phyloP scores from a whole-genome alignment of 192 early-diverging fungal genomes.

The Coemansia sp. region DNA sequence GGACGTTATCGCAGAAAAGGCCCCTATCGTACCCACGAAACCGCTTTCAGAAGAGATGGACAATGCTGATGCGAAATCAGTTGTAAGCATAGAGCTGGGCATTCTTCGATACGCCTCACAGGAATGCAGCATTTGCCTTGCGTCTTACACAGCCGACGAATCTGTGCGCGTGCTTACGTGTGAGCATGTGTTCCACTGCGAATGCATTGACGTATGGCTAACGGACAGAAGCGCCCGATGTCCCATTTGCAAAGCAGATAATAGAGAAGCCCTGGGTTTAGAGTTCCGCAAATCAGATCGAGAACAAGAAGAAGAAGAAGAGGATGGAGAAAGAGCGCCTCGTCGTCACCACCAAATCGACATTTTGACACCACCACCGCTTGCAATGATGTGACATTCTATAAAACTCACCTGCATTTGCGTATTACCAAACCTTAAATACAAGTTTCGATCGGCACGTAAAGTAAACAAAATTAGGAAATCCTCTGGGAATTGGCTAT shows the following conservation, averaged over 20 bases:
- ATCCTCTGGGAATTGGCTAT: too few species aligned
- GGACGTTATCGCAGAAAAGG: constrained; percentile 5
- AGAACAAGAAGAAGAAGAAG: too few species aligned
- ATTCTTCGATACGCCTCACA: constrained; percentile 41
- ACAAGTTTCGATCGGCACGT: too few species aligned
- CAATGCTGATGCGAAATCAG: constrained; percentile 10
- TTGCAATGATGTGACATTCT: not conserved
- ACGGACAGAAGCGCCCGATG: constrained; percentile 38
- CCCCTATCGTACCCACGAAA: not conserved
- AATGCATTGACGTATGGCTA: constrained; percentile 63
- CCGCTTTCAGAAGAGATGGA: not conserved
- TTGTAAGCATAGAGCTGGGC: not conserved
- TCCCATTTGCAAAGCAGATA: constrained; percentile 47
- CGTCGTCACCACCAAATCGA: constrained; percentile 14
- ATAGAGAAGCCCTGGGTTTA: constrained; percentile 28
- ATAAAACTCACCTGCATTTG: not conserved
- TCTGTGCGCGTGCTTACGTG: constrained; percentile 62
- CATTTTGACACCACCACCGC: constrained; percentile 16
- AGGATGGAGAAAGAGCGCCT: not conserved
- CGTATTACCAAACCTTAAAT: too few species aligned
- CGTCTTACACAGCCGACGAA: constrained; percentile 58
- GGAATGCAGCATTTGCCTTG: constrained; percentile 65
- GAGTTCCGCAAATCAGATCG: constrained; percentile 7
- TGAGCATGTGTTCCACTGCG: constrained; percentile 61
- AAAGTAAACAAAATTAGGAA: too few species aligned